Base-by-base conservation (phyloP, 495 filamentous ascomycete species). In the Neohortaea acidophila region DNA sequence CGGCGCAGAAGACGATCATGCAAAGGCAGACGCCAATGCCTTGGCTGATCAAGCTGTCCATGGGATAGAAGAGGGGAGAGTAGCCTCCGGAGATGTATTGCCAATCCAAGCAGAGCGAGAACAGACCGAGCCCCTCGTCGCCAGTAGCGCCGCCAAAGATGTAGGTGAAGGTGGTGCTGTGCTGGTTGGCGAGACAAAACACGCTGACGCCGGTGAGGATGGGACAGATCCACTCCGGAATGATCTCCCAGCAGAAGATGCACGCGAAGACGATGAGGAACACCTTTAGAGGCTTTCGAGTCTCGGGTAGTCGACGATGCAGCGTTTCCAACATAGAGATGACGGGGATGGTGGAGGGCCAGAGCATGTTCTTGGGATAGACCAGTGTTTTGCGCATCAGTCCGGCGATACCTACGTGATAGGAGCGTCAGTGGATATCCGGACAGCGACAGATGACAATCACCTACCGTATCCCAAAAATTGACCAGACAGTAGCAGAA, bases 161-260 rank as follows among this genome's bases (percentile, higher is more conserved):
- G 34, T 19, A 55, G 58, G 17, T 55, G 58, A 21, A 66, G 39
- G 21, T 60, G 61, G 35, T 31, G 10, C 55, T 60, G 45, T 66
- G 53, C 34, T 65, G 57, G 3, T 61, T 56, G 8, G 71, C 72
- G 4, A 77, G 55, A 42, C 72, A 75, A 44, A 69, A 66, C 22
- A 77, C 64, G 1, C 64, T 69, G 21, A 77, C 48, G 6, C 67
- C 66, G 23, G 62, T 66, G 4, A 75, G 59, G 56, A 65, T 61
- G 0, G 68, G 58, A 21, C 68, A 60, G 13, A 75, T 68, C 40
- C 67, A 75, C 13, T 66, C 63, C 0, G 70, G 72, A 27, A 75
- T 56, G n/a, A 68, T 60, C 44, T 73, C 68, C 49, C 62, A 77
- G 2, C 64, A 23, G 30, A 59, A 58, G 27, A 63, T 52, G 34